Conservation (phyloP, 1,284 basidiomycete genomes). For the Mycena sp. region DNA sequence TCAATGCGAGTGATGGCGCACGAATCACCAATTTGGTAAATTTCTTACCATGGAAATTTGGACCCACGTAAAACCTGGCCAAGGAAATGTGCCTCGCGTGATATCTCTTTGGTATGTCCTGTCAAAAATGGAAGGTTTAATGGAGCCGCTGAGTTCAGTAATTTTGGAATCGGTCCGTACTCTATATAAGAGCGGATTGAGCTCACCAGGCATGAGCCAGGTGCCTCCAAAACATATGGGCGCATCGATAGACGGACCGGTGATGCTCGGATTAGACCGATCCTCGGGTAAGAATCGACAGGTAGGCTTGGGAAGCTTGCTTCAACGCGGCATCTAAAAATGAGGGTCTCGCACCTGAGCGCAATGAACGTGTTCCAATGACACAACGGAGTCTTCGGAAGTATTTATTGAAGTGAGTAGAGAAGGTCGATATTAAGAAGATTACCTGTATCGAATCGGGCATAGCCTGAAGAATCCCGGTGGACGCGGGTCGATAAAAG, state of each 20-base stretch:
- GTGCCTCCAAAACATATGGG: slow-evolving; percentile 11
- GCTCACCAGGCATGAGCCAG: neutral
- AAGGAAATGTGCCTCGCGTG: slow-evolving; percentile 16
- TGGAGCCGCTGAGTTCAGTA: slow-evolving; percentile 1
- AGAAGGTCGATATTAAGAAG: too few relatives aligned
- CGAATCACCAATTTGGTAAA: neutral
- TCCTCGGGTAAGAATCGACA: neutral
- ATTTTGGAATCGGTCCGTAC: slow-evolving; percentile 8
- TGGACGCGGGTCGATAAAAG: slow-evolving; percentile 17
- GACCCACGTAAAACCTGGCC: slow-evolving; percentile 7
- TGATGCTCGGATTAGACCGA: slow-evolving; percentile 1
- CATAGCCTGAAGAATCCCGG: slow-evolving; percentile 25
- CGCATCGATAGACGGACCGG: slow-evolving; percentile 16
- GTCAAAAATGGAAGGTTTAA: slow-evolving; percentile 7
- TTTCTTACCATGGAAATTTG: neutral
- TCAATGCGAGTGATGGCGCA: neutral
- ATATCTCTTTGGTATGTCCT: slow-evolving; percentile 13
- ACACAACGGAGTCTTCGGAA: slow-evolving; percentile 23
- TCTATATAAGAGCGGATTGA: neutral
- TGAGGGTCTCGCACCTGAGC: too few relatives aligned
- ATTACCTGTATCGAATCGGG: slow-evolving; percentile 23
- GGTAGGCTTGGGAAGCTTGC: too few relatives aligned
- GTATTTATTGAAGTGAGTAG: slow-evolving; percentile 9
- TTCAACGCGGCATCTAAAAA: too few relatives aligned
- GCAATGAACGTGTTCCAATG: slow-evolving; percentile 8